These are phyloP conservation scores for Aspergillus unguis DNA, from an alignment of 2,329 filamentous ascomycete species.

Conservation along the genomic window DNA sequence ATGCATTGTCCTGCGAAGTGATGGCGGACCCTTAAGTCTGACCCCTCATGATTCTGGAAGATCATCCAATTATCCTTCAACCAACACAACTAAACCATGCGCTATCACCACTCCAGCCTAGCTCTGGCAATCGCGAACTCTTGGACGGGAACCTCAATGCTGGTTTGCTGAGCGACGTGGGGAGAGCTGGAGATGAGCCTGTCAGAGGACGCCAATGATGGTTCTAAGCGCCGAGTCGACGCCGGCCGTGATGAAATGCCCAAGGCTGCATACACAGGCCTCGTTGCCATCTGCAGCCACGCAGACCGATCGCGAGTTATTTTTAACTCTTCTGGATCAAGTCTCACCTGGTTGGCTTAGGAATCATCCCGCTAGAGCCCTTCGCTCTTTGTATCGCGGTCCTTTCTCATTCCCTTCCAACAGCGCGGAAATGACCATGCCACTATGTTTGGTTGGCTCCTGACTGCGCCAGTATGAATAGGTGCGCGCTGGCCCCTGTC, in stretches of 20 bases:
- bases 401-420: conserved; percentile 13
- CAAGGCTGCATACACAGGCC: conserved; percentile 25
- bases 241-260: conserved; percentile 32
- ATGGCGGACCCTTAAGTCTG: background rate
- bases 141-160: conserved; percentile 5
- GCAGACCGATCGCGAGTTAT: conserved; percentile 17
- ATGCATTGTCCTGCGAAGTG: too few species aligned
- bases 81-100: conserved; percentile 7
- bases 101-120: conserved; percentile 9
- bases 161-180: conserved; percentile 16
- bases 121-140: conserved; percentile 4
- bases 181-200: conserved; percentile 9
- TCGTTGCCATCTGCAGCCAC: conserved; percentile 17
- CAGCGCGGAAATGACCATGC: conserved; percentile 26
- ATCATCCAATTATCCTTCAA: background rate
- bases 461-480: conserved; percentile 38
- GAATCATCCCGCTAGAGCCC: conserved; percentile 26
- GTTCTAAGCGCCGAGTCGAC: conserved; percentile 29
- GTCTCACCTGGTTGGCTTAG: conserved; percentile 17
- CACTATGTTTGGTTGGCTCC: conserved; percentile 24
- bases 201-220: conserved; percentile 15
- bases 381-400: conserved; percentile 25
- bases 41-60: too few species aligned
- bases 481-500: conserved; percentile 28
- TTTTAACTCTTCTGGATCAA: conserved; percentile 22